phyloP scores from a whole-genome alignment of 2,329 filamentous ascomycete genomes.

The Penicillium psychrosexuale region DNA sequence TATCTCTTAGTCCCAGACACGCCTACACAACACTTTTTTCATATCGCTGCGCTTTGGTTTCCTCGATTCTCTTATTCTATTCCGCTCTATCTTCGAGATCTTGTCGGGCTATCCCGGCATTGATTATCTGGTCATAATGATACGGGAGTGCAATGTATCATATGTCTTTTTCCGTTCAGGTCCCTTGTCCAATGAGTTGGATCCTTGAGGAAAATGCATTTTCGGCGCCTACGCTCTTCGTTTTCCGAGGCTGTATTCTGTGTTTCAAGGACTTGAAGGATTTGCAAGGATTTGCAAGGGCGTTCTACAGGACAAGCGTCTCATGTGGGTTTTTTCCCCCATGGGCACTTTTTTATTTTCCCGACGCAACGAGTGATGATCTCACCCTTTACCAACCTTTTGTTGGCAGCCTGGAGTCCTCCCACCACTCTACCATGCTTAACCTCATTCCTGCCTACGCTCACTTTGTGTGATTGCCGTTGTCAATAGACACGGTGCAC shows the following conservation, averaged over 20 bases:
- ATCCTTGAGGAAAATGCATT: conserved; percentile 16
- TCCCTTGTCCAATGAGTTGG: conserved; percentile 1
- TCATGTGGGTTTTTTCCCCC: conserved; percentile 1
- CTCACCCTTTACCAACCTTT: conserved; percentile 1
- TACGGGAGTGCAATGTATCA: conserved; percentile 29
- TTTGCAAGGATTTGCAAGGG: conserved; percentile 18
- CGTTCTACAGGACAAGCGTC: conserved; percentile 14
- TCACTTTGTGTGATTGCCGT: not conserved
- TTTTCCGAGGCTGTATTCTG: conserved; percentile 5
- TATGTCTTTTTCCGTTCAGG: conserved; percentile 20
- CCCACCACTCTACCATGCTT: not conserved
- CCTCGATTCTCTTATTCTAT: not conserved
- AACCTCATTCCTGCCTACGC: not conserved
- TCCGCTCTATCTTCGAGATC: not conserved
- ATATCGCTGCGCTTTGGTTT: not conserved
- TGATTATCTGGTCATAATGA: conserved; percentile 18
- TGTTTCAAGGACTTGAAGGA: conserved; percentile 11
- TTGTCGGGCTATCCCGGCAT: conserved; percentile 3
- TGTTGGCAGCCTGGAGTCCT: not conserved
- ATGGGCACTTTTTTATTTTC: not conserved
- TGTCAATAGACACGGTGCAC: not conserved
- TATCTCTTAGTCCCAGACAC: conserved; percentile 23
- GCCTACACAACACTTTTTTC: not conserved
- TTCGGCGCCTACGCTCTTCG: conserved; percentile 12
- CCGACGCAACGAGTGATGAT: conserved; percentile 5